Evolutionary conservation across 169 alveolate genomes (phyloP).

Genomic region (Cyclospora cayetanensis): DNA sequence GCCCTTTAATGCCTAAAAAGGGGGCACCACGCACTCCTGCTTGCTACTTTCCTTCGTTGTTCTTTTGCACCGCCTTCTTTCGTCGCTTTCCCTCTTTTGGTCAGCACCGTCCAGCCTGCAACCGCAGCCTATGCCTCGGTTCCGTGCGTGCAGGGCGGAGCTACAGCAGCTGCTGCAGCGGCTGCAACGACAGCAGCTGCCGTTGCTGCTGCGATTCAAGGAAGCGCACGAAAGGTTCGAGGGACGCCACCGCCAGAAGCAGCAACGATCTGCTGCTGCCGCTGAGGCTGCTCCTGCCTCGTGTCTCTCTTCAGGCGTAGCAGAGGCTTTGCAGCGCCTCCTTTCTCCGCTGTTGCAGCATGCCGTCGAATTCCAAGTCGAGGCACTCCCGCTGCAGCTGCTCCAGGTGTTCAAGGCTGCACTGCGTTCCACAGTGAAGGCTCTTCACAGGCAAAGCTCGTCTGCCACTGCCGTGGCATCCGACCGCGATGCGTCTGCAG

Average conservation of each 20-base stretch:
- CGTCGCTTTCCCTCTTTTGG: not conserved
- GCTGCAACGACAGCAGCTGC: slow-evolving; percentile 20
- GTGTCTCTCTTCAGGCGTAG: not conserved
- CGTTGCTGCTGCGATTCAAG: slow-evolving; percentile 1
- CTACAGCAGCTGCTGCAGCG: slow-evolving; percentile 34
- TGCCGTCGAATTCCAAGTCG: not conserved
- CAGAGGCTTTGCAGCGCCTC: not conserved
- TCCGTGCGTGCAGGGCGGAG: not conserved
- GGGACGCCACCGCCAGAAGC: slow-evolving; percentile 9
- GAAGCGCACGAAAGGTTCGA: not conserved
- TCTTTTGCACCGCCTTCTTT: not conserved
- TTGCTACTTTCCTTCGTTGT: not conserved
- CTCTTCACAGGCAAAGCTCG: not conserved
- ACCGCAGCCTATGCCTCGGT: not conserved
- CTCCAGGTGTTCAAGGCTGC: not conserved
- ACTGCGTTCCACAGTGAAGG: not conserved
- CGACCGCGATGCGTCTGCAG: not conserved
- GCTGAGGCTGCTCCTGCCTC: slow-evolving; percentile 43
- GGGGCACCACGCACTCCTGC: no score
- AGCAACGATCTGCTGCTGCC: not conserved
- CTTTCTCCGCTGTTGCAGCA: not conserved
- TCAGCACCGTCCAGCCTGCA: not conserved
- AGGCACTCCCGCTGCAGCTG: slow-evolving; percentile 25
- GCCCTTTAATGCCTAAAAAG: no score
- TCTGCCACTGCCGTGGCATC: not conserved